phyloP scores from a whole-genome alignment of 2,329 filamentous ascomycete genomes.

The Bipolaris bicolor region DNA sequence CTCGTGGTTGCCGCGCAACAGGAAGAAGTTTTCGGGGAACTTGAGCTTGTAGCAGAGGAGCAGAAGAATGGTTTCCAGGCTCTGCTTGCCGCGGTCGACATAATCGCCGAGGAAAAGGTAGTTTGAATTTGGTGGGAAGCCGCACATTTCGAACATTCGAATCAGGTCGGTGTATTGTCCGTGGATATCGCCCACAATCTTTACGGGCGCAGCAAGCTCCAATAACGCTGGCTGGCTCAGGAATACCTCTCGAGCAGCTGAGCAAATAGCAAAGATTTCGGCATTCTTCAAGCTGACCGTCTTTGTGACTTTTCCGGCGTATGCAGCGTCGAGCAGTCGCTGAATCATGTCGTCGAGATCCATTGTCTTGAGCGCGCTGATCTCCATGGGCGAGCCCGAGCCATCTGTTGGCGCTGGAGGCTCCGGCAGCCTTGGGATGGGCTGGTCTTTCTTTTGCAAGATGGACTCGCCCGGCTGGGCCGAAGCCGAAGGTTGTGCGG shows the following conservation, averaged over 20 bases:
- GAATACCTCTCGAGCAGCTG: constrained; percentile 85
- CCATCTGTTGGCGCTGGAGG: constrained; percentile 56
- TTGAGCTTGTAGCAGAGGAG: constrained; percentile 99
- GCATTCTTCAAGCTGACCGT: constrained; percentile 97
- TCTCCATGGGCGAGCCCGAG: constrained; percentile 70
- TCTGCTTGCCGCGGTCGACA: constrained; percentile 98
- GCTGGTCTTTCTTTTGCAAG: constrained; percentile 78
- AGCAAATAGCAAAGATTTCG: constrained; percentile 92
- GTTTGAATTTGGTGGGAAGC: constrained; percentile 75
- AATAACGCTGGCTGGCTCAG: constrained; percentile 89
- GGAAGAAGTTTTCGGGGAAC: constrained; percentile 99
- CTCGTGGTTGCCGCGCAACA: constrained; percentile 97
- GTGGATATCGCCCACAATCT: constrained; percentile 96
- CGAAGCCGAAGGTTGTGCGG: constrained; percentile 59
- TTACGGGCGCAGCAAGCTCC: constrained; percentile 92
- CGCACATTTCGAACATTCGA: constrained; percentile 98
- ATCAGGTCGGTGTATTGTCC: constrained; percentile 96
- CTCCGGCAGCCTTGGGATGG: constrained; percentile 66
- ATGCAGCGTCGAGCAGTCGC: constrained; percentile 89
- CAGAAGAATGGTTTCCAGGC: constrained; percentile 96
- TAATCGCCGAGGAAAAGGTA: constrained; percentile 99
- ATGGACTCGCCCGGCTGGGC: constrained; percentile 87
- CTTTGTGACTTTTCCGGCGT: constrained; percentile 96
- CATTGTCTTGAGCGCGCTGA: constrained; percentile 88
- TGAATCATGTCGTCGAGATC: constrained; percentile 98